Conservation (phyloP, 2,329 filamentous ascomycete species). For the Exophiala aquamarina region DNA sequence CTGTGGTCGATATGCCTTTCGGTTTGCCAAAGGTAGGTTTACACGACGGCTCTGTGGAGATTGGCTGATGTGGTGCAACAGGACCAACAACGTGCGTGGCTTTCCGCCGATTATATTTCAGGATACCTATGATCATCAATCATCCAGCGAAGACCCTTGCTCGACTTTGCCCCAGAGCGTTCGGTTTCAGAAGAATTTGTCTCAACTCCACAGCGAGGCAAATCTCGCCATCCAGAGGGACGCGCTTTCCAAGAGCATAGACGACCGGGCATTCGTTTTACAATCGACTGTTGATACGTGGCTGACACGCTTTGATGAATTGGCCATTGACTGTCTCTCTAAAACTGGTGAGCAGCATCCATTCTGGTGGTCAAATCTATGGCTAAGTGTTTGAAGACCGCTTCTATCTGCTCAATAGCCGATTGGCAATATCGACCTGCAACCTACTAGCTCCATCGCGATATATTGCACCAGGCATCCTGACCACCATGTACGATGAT, state of each 20-base stretch:
- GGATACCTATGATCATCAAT: constrained; percentile 4
- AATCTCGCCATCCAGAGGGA: too few species aligned
- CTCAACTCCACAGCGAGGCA: too few species aligned
- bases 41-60: background rate
- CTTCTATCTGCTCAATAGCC: constrained; percentile 1
- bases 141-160: background rate
- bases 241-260: too few species aligned
- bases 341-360: constrained; percentile 3
- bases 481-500: constrained; percentile 1
- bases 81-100: constrained; percentile 2
- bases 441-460: too few species aligned
- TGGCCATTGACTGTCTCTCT: constrained; percentile 7
- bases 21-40: background rate
- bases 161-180: background rate
- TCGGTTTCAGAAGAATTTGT: background rate
- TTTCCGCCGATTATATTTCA: constrained; percentile 8
- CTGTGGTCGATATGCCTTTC: background rate
- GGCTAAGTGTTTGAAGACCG: constrained; percentile 2
- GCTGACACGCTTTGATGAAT: constrained; percentile 2
- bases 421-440: background rate
- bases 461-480: background rate
- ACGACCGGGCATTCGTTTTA: too few species aligned
- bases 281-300: constrained; percentile 5
- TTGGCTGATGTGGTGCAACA: background rate
- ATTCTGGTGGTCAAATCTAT: too few species aligned